These are phyloP conservation scores for Adiantum capillusveneris DNA, from an alignment of 75 land plant genomes.

Conservation along the genomic window DNA sequence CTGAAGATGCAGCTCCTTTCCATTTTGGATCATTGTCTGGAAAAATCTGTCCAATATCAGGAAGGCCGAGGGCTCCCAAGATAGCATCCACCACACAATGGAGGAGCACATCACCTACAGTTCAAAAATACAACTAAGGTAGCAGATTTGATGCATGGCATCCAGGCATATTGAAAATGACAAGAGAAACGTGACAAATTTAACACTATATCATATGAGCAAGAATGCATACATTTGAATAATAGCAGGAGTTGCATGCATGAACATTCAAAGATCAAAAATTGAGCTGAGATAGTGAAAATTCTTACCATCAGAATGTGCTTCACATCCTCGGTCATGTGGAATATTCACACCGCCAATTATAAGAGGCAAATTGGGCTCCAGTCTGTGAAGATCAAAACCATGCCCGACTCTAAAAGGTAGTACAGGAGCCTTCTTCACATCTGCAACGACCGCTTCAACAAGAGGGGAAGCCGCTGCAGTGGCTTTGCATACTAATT, in stretches of 20 bases:
- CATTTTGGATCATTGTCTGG: slow-evolving; percentile 46
- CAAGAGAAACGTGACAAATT: no score
- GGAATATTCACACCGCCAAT: slow-evolving; percentile 44
- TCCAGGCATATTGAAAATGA: no score
- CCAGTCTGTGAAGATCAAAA: slow-evolving; percentile 41
- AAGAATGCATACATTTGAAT: no score
- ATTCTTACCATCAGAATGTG: slow-evolving; percentile 49
- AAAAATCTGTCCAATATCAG: slow-evolving; percentile 46
- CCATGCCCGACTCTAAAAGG: slow-evolving; percentile 48
- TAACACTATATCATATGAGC: no score
- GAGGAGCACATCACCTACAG: slow-evolving; percentile 40
- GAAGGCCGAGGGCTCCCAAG: slow-evolving; percentile 39
- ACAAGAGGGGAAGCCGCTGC: slow-evolving; percentile 13
- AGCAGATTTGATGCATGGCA: no score
- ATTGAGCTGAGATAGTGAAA: no score
- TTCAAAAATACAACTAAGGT: no score
- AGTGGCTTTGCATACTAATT: slow-evolving; percentile 5
- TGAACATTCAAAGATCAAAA: no score
- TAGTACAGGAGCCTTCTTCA: slow-evolving; percentile 27
- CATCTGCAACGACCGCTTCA: slow-evolving; percentile 5
- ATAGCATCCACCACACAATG: slow-evolving; percentile 51
- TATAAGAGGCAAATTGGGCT: slow-evolving; percentile 39
- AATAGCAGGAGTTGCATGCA: no score
- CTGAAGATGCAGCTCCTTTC: slow-evolving; percentile 36
- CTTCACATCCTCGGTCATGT: slow-evolving; percentile 47